phyloP scores from a whole-genome alignment of 192 early-diverging fungal species.

The Phlyctochytrium planicorne region DNA sequence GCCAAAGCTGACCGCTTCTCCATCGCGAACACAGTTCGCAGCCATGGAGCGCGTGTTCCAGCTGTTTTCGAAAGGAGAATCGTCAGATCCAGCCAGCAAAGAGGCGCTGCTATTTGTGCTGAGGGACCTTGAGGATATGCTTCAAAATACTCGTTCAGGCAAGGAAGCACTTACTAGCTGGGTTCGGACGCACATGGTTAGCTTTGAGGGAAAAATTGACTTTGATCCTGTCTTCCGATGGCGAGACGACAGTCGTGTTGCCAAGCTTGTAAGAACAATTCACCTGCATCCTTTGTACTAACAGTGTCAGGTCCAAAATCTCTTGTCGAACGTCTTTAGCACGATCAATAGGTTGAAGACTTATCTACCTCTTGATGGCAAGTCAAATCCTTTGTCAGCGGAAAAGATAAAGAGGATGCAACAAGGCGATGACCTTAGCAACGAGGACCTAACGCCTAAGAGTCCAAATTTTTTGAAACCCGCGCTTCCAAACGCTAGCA shows the following conservation, averaged over 20 bases:
- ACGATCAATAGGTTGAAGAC: constrained; percentile 26
- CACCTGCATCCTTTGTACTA: neutral
- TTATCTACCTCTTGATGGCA: constrained; percentile 17
- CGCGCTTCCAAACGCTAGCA: no score
- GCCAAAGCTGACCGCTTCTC: neutral
- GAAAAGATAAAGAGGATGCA: no score
- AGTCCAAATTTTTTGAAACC: no score
- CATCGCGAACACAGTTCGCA: neutral
- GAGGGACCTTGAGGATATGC: neutral
- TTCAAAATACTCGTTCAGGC: no score
- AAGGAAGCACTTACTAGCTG: constrained; percentile 9
- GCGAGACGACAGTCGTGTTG: constrained; percentile 4
- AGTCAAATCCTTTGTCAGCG: neutral
- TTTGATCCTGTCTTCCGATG: constrained; percentile 15
- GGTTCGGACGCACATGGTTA: constrained; percentile 14
- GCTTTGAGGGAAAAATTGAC: constrained; percentile 14
- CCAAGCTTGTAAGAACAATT: neutral
- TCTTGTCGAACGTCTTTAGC: constrained; percentile 19
- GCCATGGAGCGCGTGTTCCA: neutral
- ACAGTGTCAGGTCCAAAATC: constrained; percentile 4
- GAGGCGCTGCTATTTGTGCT: neutral
- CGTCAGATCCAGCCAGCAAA: neutral
- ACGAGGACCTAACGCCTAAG: no score
- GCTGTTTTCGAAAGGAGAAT: neutral
- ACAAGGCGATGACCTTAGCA: no score